Base-by-base conservation (phyloP, 768 basidiomycete species). In the Suillus weaverae region DNA sequence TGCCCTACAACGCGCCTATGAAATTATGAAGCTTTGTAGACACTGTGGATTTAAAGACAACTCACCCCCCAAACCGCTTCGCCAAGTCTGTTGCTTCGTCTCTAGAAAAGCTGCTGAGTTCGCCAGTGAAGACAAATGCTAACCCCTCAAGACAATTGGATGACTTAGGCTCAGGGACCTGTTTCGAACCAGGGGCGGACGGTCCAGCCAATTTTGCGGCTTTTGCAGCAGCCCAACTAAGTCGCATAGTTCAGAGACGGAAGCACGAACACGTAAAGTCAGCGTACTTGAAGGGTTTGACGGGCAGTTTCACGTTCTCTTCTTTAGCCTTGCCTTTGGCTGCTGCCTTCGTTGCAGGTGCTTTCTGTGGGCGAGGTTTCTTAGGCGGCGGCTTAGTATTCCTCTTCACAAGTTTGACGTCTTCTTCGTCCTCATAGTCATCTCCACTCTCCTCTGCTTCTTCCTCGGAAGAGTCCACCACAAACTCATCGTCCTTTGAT, bases 71-170 rank as follows among this genome's bases (percentile, higher is more conserved):
- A 72, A 88, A 95, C 5, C 95, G 92, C 76, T 99, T 99, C 0
- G 91, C 97, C 7, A 97, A 76, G 70, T 97, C 95, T 33, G 81
- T 73, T 0, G 93, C 90, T 69, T 97, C 95, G 3, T 98, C 94
- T 43, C 97, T 84, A 1, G 93, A 88, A 68, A 99, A 88, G 64
- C 90, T 91, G 55, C 84, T 86, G 54, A 99, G 78, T 70, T 99
- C 97, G 18, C 96, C 97, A 0, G 97, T 99, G 68, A 99, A 99
- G 26, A 99, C 97, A 71, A 99, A 91, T 0, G 94, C 84, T 30
- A 99, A 81, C 0, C 96, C 96, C 0, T 89, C 85, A 9, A 99
- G 81, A 72, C 92, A 94, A 51, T 94, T 87, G 0, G 92, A 92
- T 16, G 85, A 81, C 71, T 90, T 93, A n/a, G 81, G 80, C 32